Evolutionary conservation across 202 grass and related monocot genomes (phyloP), one percentile per base, ranked within the genome.

Genomic region (Hordeum pubiflorum): DNA sequence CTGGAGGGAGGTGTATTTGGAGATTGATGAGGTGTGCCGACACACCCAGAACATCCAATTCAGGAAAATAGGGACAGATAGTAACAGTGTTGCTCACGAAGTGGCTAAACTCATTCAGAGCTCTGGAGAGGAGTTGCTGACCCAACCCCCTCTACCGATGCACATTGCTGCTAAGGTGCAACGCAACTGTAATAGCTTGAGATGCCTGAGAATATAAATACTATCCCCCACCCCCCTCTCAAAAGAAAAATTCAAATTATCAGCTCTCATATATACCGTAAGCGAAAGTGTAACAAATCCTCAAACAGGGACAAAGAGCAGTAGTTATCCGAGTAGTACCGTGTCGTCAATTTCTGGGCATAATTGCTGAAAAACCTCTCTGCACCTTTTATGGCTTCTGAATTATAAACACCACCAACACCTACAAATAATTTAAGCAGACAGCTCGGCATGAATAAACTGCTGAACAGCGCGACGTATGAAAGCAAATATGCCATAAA

Each of bases 351-450:
- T 41, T 81, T 48, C 21, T 12, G 48, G 37, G 86, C 78, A 79
- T 89, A 97, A 76, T 66, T 79, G 54, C 80, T 75, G 78, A 92
- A 97, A 85, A 97, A 97, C 62, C 66, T 94, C 72, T 78, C 63
- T 79, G 86, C 88, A 9, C 81, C 83, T 84, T 91, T 62, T 76
- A 94, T 97, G 75, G 86, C 92, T 89, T 91, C 94, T 10, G 94
- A 97, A 83, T 85, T 77, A 90, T 97, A 97, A 85, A 90, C 79
- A 89, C 91, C 88, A 78, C 50, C 69, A 18, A 94, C 33, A 6
- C 94, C 94, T 97, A 79, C 57, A 82, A 74, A 69, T 54, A 70
- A 76, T 69, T 81, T 32, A 77, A n/a, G 37, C 62, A 63, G 14
- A 66, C 20, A 75, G 8, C 14, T 54, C 3, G 72, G 63, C 14